Evolutionary conservation across 192 early-diverging fungal genomes (phyloP).

Genomic region (Coemansia sp.): DNA sequence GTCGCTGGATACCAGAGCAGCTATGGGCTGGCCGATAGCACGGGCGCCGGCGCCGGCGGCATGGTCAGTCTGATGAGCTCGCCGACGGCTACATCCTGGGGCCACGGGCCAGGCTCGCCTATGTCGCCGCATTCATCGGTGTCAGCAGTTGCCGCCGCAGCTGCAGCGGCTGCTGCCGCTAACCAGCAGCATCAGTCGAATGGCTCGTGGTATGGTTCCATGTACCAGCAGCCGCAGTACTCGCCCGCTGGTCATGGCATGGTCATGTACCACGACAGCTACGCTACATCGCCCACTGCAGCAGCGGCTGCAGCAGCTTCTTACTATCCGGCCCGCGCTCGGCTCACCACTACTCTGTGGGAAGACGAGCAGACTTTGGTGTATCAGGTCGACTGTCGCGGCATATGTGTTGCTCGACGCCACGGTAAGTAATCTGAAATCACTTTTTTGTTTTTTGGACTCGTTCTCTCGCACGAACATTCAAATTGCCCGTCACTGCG

Average conservation of each 20-base stretch:
- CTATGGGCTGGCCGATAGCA: slow-evolving; percentile 56
- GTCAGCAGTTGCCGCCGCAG: slow-evolving; percentile 36
- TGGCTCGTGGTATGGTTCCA: slow-evolving; percentile 47
- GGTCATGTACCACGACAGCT: slow-evolving; percentile 58
- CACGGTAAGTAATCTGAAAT: slow-evolving; percentile 55
- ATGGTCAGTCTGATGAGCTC: slow-evolving; percentile 54
- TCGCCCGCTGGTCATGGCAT: slow-evolving; percentile 50
- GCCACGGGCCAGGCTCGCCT: slow-evolving; percentile 39
- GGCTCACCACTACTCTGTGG: slow-evolving; percentile 75
- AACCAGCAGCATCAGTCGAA: slow-evolving; percentile 47
- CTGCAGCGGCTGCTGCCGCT: slow-evolving; percentile 42
- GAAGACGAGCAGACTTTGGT: slow-evolving; percentile 82
- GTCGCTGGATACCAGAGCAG: slow-evolving; percentile 55
- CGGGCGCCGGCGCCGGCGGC: slow-evolving; percentile 29
- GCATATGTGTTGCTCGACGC: slow-evolving; percentile 79
- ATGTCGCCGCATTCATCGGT: slow-evolving; percentile 37
- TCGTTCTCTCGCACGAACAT: too few species aligned
- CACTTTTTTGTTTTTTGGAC: too few species aligned
- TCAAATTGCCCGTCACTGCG: slow-evolving; percentile 15
- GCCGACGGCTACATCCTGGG: slow-evolving; percentile 50
- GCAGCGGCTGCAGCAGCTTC: slow-evolving; percentile 55
- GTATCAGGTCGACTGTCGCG: slow-evolving; percentile 81
- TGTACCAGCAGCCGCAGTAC: slow-evolving; percentile 57
- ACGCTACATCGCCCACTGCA: slow-evolving; percentile 47
- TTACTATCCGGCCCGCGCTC: slow-evolving; percentile 57